These are phyloP conservation scores for Orbilia blumenaviensis DNA, from an alignment of 2,329 filamentous ascomycete species.

Conservation along the genomic window DNA sequence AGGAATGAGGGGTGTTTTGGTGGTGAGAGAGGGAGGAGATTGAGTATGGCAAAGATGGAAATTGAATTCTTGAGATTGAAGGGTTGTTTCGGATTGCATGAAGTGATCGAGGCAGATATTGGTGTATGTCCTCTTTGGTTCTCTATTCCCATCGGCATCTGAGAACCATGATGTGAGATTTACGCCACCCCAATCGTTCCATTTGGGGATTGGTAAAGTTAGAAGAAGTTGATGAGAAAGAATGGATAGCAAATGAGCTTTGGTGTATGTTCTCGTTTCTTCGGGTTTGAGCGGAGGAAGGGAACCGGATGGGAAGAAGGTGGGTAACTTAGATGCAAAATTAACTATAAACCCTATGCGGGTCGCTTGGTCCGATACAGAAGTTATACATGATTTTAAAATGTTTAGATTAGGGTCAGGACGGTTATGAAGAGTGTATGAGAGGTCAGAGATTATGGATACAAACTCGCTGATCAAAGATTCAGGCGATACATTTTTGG, in stretches of 20 bases:
- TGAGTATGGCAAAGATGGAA: slow-evolving; percentile 12
- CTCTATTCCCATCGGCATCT: slow-evolving; percentile 21
- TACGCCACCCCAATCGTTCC: slow-evolving; percentile 50
- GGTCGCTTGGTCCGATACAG: neutral
- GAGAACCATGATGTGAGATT: slow-evolving; percentile 48
- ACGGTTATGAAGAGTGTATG: slow-evolving; percentile 32
- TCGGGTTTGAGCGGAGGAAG: neutral
- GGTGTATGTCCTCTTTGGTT: slow-evolving; percentile 41
- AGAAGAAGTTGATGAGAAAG: slow-evolving; percentile 29
- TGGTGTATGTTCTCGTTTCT: slow-evolving; percentile 20
- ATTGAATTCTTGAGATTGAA: slow-evolving; percentile 14
- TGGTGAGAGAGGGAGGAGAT: slow-evolving; percentile 1
- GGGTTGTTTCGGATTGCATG: neutral
- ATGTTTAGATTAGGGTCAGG: slow-evolving; percentile 41
- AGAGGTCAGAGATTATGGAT: slow-evolving; percentile 37
- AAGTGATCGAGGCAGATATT: slow-evolving; percentile 27
- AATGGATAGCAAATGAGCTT: slow-evolving; percentile 4
- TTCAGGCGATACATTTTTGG: slow-evolving; percentile 3
- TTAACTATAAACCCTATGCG: slow-evolving; percentile 18
- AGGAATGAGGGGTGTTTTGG: neutral
- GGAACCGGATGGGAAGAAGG: slow-evolving; percentile 12
- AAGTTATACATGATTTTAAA: slow-evolving; percentile 14
- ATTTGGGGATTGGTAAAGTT: slow-evolving; percentile 24
- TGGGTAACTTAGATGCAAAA: slow-evolving; percentile 8
- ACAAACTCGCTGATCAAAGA: neutral